Evolutionary conservation across 2,329 filamentous ascomycete species (phyloP), one percentile per base, ranked within the genome.

Genomic region (Ophiocordyceps camponoti-leonardi): DNA sequence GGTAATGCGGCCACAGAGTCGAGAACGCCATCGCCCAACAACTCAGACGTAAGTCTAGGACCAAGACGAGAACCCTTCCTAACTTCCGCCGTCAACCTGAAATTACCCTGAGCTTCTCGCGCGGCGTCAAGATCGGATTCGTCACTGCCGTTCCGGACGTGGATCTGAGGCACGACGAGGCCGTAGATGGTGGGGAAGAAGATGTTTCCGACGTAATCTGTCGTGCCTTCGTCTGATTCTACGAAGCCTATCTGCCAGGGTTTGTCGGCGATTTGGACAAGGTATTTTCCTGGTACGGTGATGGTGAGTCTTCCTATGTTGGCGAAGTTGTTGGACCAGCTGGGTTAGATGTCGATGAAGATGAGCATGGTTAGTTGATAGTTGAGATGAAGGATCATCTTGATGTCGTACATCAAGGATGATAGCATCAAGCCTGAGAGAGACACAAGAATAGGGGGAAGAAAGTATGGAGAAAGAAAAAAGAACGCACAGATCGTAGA

Each of bases 251-350:
- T 46, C 28, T 47, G 46, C 11, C 44, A 44, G 35, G 31, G 44
- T 2, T 49, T 28, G 23, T 47, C 22, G 22, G 45, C 39, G 48
- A 42, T 19, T 40, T 44, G 26, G 33, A 49, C 31, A 8, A 49
- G 19, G 37, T 49, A 49, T 16, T 42, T 45, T 13, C 45, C 45
- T 14, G 45, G 43, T 26, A 23, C 23, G 26, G 44, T 37, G 12
- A 44, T 44, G 19, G 14, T 20, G 40, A 52, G 43, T 42, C 43
- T 51, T 8, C 56, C 54, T 16, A 60, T 30, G 31, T 56, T 58
- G 31, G 52, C 54, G 46, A 54, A 53, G 49, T 59, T 58, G 42
- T 59, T 53, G 20, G 51, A 56, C 40, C 52, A 59, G 26, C 54
- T 56, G 19, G n/a, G n/a, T n/a, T n/a, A n/a, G n/a, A n/a, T n/a